Percentiles rank a stretch among this genome's conserved stretches.
phyloP scores from a whole-genome alignment of 2,329 filamentous ascomycete genomes.

The Fusarium torreyae region DNA sequence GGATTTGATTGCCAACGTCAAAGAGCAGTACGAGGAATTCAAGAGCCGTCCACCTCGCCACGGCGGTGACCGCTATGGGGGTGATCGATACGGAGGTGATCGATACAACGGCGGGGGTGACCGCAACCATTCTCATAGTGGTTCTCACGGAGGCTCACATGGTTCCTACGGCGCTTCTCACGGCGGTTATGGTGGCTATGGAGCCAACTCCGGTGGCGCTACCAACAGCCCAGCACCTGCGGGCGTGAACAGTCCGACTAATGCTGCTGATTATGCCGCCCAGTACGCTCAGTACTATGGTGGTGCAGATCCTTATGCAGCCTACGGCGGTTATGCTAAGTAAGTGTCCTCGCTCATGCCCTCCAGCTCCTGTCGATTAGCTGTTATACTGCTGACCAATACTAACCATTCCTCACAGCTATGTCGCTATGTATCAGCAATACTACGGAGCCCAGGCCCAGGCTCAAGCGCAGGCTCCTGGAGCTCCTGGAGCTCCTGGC shows the following conservation, averaged over 20 bases:
- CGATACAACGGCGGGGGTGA: constrained; percentile 56
- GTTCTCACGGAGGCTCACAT: constrained; percentile 48
- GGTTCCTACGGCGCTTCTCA: constrained; percentile 52
- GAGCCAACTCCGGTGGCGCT: constrained; percentile 48
- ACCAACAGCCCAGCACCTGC: constrained; percentile 58
- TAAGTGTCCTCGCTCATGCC: constrained; percentile 58
- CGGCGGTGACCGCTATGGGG: constrained; percentile 56
- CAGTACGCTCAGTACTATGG: constrained; percentile 89
- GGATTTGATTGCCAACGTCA: constrained; percentile 88
- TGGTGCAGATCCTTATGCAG: constrained; percentile 85
- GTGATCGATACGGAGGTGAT: constrained; percentile 63
- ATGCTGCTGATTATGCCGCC: constrained; percentile 75
- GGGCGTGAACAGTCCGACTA: constrained; percentile 49
- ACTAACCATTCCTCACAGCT: constrained; percentile 58
- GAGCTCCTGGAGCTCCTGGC: constrained; percentile 55
- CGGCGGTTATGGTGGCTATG: constrained; percentile 47
- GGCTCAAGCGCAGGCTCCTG: constrained; percentile 62
- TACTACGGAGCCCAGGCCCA: constrained; percentile 69
- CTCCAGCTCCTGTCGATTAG: background rate
- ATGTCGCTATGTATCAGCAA: constrained; percentile 81
- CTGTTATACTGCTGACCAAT: background rate
- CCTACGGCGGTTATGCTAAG: constrained; percentile 90
- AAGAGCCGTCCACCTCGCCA: constrained; percentile 83
- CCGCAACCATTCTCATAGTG: constrained; percentile 52
- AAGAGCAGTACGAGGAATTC: constrained; percentile 90